Percentiles rank a stretch among this genome's conserved stretches.
These are phyloP conservation scores for Komagataella kurtzmanii DNA, from an alignment of 805 yeast genomes.

Conservation along the genomic window DNA sequence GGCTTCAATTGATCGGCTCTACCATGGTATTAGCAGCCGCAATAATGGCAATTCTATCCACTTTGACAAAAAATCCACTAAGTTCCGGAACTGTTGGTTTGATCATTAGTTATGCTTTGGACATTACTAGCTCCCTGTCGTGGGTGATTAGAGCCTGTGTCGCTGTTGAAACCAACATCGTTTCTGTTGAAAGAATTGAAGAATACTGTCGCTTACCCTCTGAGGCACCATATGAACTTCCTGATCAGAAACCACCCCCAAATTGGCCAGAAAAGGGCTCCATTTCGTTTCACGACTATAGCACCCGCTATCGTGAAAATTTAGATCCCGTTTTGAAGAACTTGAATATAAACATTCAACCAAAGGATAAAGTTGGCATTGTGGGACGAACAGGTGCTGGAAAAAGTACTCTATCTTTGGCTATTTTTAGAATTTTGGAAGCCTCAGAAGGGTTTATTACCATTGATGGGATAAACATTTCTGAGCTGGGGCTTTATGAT, in stretches of 20 bases:
- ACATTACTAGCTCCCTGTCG: constrained; percentile 38
- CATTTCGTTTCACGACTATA: constrained; percentile 34
- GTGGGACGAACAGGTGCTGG: constrained; percentile 79
- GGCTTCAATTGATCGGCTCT: constrained; percentile 51
- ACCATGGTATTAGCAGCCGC: constrained; percentile 38
- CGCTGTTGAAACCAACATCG: constrained; percentile 49
- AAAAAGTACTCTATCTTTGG: constrained; percentile 46
- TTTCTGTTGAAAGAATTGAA: constrained; percentile 84
- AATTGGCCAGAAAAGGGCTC: constrained; percentile 45
- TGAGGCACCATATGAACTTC: constrained; percentile 65
- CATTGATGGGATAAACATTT: constrained; percentile 42
- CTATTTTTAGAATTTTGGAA: constrained; percentile 49
- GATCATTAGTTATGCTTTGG: constrained; percentile 49
- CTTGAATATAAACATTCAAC: constrained; percentile 29
- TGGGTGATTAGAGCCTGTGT: constrained; percentile 48
- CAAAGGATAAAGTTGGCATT: constrained; percentile 55
- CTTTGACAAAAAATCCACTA: constrained; percentile 27
- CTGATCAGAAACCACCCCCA: constrained; percentile 21
- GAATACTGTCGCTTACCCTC: constrained; percentile 70
- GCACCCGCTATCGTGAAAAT: constrained; percentile 44
- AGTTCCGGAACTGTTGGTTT: constrained; percentile 52
- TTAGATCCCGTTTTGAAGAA: constrained; percentile 45
- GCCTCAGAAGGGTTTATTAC: constrained; percentile 37
- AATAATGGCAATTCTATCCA: constrained; percentile 25
- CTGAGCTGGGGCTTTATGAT: constrained; percentile 35